Evolutionary conservation across 2,329 filamentous ascomycete species (phyloP), one percentile per base, ranked within the genome.

Genomic region (Neofusicoccum ribis): DNA sequence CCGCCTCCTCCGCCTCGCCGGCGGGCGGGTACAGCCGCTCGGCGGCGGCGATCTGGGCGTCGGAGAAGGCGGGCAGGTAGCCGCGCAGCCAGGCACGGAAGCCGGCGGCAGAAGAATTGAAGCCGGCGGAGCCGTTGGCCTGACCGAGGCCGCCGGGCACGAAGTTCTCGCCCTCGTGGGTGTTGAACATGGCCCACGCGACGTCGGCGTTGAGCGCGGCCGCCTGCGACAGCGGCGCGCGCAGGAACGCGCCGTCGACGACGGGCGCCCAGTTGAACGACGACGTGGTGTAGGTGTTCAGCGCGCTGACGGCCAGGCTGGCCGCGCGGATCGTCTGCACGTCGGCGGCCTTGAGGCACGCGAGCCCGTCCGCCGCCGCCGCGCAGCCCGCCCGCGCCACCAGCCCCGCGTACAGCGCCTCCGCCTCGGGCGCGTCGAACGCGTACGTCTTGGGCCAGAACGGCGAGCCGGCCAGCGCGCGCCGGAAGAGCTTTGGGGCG

Each of bases 151-250:
- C 83, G 0, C 81, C 71, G 0, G 85, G 85, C 23, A 87, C 77
- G 69, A 89, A 89, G 67, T 85, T 86, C 71, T 88, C 83, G 23
- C 87, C 86, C 73, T 89, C 87, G 70, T 88, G 84, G 0, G 83
- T 80, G 71, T 89, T 89, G 72, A 88, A 88, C 79, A 83, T 84
- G n/a, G 81, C 79, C 67, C 83, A 84, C 0, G 82, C 80, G 8
- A 76, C 72, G 1, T 83, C 78, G 2, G 80, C 80, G 61, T 85
- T 82, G 8, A 86, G 73, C 3, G 68, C 59, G 0, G 69, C 67
- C 0, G 82, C 76, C 0, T 81, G 82, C 2, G 81, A 84, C 2
- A 89, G 76, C 17, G 77, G 77, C 64, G 79, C 72, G 1, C 70
- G 76, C 51, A 89, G 74, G 69, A 89, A 88, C 0, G 66, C 70